Percentiles rank a stretch among this genome's conserved stretches.
phyloP scores from a whole-genome alignment of 352 stramenopile species.

The Blastocystis sp. region DNA sequence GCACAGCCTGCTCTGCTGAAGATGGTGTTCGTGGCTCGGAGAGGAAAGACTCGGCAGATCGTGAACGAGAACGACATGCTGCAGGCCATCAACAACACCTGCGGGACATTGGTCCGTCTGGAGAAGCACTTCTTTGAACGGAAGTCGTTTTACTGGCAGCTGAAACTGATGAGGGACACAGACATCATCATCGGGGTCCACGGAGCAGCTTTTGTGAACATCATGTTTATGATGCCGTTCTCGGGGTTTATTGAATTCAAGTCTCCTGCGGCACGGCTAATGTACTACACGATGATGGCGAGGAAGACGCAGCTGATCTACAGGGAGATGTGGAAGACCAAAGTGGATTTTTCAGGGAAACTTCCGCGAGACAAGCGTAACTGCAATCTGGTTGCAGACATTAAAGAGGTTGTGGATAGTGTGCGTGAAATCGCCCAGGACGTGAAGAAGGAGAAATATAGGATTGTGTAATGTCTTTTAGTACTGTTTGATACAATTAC shows the following conservation, averaged over 20 bases:
- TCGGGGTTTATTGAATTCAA: constrained; percentile 41
- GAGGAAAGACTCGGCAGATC: background rate
- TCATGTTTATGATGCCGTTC: constrained; percentile 16
- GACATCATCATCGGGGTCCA: background rate
- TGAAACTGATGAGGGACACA: background rate
- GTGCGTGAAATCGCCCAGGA: background rate
- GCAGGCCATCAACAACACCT: background rate
- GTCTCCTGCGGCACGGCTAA: background rate
- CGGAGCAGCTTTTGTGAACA: constrained; percentile 10
- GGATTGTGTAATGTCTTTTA: background rate
- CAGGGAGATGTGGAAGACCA: background rate
- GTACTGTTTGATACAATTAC: background rate
- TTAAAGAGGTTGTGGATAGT: background rate
- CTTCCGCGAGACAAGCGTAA: background rate
- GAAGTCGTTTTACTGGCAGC: background rate
- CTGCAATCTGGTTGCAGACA: background rate
- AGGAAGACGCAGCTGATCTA: background rate
- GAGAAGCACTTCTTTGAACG: background rate
- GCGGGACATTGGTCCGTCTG: background rate
- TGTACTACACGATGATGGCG: constrained; percentile 18
- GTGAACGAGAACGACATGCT: background rate
- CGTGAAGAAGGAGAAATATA: background rate
- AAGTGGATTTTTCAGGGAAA: background rate
- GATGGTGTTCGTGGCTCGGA: background rate
- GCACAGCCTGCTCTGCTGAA: background rate